Evolutionary conservation across 768 basidiomycete species (phyloP), one percentile per base, ranked within the genome.

Genomic region (Cubamyces lactineus): DNA sequence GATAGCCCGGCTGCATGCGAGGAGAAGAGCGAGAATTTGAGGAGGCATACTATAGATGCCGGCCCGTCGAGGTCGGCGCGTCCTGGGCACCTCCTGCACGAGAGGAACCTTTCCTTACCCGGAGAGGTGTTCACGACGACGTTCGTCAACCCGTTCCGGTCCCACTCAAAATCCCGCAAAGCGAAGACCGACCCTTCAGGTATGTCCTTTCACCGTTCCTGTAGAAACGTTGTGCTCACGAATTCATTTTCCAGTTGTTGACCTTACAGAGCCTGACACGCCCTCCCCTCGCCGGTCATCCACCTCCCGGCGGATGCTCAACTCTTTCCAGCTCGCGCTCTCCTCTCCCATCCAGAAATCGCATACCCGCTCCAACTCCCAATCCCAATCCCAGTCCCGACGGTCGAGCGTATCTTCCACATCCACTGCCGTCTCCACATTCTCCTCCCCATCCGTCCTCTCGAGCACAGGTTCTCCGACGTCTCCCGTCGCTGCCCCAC

Each of bases 91-190:
- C 48, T 57, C 8, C 11, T 57, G 41, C 61, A 46, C 21, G 16
- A 43, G 12, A 30, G 61, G 8, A 45, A 45, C 40, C 24, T 23
- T 13, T 52, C 58, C 9, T 4, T 19, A 2, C 47, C 61, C 2
- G 61, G 49, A 15, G 65, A 66, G 39, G 50, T 57, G 8, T 60
- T 64, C 49, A 62, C 56, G 1, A 55, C 60, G 15, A 52, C 56
- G 13, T 67, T 67, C 53, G 61, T 62, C n/a, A 67, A 67, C 53
- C 63, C 66, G 6, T 67, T 67, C 54, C 53, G 46, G 8, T 1
- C 17, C 24, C 57, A 34, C 38, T n/a, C 30, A 7, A 64, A 47
- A 38, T 12, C 48, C 24, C 57, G 57, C 17, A 61, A 54, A 23
- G 8, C 63, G 5, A 59, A 52, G 43, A 46, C 47, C 5, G 30